Evolutionary conservation across 2,329 filamentous ascomycete species (phyloP).

Genomic region (Dactylellina cionopaga): DNA sequence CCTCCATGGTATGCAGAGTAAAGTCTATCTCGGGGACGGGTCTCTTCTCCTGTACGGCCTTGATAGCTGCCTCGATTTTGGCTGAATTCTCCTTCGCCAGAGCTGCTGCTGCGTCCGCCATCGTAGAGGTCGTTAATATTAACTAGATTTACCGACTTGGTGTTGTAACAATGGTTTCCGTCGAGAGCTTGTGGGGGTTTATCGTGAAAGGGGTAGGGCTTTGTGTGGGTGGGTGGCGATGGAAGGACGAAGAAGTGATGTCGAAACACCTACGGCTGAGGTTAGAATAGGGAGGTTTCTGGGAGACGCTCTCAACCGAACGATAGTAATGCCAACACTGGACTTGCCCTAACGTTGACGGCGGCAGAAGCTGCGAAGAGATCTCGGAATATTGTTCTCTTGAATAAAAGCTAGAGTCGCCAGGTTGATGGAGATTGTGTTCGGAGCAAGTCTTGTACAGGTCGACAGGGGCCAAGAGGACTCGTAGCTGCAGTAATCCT

Average conservation of each 20-base stretch:
- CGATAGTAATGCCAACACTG: conserved; percentile 16
- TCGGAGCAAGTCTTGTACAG: conserved; percentile 31
- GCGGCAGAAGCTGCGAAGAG: background rate
- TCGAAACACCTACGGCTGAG: conserved; percentile 35
- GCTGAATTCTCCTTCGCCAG: conserved; percentile 57
- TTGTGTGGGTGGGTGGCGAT: background rate
- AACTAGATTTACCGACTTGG: conserved; percentile 9
- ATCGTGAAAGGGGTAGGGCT: background rate
- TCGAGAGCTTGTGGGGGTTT: conserved; percentile 1
- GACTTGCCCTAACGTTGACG: conserved; percentile 19
- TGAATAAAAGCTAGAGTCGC: background rate
- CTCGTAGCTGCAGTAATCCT: conserved; percentile 37
- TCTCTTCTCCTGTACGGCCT: conserved; percentile 93
- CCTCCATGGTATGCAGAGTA: conserved; percentile 97
- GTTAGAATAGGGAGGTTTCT: conserved; percentile 26
- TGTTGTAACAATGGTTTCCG: background rate
- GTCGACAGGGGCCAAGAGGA: conserved; percentile 38
- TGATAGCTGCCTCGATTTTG: conserved; percentile 87
- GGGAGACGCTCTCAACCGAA: conserved; percentile 13
- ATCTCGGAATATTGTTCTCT: background rate
- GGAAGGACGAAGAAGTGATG: conserved; percentile 1
- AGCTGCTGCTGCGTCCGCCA: conserved; percentile 56
- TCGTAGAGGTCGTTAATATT: conserved; percentile 36
- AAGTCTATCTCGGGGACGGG: conserved; percentile 98
- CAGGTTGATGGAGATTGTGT: conserved; percentile 19